Base-by-base conservation (phyloP, 2,329 filamentous ascomycete species). In the Ambrosiella xylebori region DNA sequence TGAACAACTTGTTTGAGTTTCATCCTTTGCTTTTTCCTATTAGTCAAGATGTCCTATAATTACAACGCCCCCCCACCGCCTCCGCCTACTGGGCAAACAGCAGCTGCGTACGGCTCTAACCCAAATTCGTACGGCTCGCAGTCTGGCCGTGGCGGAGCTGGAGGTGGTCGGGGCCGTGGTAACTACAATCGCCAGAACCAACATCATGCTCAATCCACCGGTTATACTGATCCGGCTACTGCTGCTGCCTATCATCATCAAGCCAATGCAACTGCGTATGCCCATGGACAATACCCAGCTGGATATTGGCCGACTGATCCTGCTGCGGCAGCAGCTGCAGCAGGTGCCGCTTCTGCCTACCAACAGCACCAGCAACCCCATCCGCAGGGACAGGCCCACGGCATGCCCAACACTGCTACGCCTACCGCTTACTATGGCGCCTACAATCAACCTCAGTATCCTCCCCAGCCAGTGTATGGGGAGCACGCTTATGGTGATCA, bases 201-300 rank as follows among this genome's bases (percentile, higher is more conserved):
- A 19, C 68, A 68, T 52, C 66, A 65, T 7, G 69, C 71, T 54
- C 73, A 74, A 13, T n/a, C 52, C 15, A 36, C 52, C 12, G 38
- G 52, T 13, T 54, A 54, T 63, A 74, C 71, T 71, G 63, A 67
- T 19, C 67, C 68, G 38, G 71, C 74, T 13, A 70, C 70, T 55
- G 66, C 66, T 68, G n/a, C 70, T 27, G 44, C 72, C 39, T 76
- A 78, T 64, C 68, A 70, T 49, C 71, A 73, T 45, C 65, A 71
- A 57, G 74, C 76, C 36, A 68, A 81, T 39, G 72, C 77, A 54
- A 68, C 75, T 38, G 71, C 74, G 61, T 78, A 77, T 64, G 81
- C 81, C 64, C 78, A 80, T 62, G 77, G 77, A 39, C 79, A 77
- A 66, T 82, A 80, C 65, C 73, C 77, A 44, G 19, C 52, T 17